Percentiles rank a stretch among this genome's conserved stretches.
phyloP scores from a whole-genome alignment of 306 rosid genomes.

The Hylodesmum podocarpum region DNA sequence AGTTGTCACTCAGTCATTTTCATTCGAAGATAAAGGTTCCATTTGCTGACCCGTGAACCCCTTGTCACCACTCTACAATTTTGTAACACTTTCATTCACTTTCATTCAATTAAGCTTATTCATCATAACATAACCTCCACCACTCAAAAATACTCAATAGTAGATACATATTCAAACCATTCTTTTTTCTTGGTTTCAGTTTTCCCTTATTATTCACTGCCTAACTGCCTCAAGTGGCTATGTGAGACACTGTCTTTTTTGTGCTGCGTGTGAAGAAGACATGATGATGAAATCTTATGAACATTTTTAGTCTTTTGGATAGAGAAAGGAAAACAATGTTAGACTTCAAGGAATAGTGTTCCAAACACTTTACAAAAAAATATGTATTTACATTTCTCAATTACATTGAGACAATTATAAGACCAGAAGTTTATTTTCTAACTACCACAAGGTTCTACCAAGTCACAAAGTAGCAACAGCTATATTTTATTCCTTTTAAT shows the following conservation, averaged over 20 bases:
- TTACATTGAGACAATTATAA: not conserved
- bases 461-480: too few relatives aligned
- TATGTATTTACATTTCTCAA: not conserved
- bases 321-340: not conserved
- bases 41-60: slow-evolving; percentile 31
- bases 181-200: not conserved
- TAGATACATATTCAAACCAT: not conserved
- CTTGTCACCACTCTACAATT: slow-evolving; percentile 14
- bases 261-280: not conserved
- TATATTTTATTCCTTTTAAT: too few relatives aligned
- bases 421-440: not conserved
- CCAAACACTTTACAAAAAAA: too few relatives aligned
- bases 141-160: not conserved
- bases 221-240: slow-evolving; percentile 22
- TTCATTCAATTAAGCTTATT: not conserved
- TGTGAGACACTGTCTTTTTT: not conserved
- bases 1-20: slow-evolving; percentile 24
- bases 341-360: not conserved
- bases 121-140: not conserved
- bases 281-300: not conserved
- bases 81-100: too few relatives aligned
- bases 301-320: not conserved
- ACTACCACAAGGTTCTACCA: not conserved
- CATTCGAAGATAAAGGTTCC: not conserved
- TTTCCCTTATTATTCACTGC: not conserved